Conservation (phyloP, 2,329 filamentous ascomycete genomes). For the Fusarium pseudoanthophilum region DNA sequence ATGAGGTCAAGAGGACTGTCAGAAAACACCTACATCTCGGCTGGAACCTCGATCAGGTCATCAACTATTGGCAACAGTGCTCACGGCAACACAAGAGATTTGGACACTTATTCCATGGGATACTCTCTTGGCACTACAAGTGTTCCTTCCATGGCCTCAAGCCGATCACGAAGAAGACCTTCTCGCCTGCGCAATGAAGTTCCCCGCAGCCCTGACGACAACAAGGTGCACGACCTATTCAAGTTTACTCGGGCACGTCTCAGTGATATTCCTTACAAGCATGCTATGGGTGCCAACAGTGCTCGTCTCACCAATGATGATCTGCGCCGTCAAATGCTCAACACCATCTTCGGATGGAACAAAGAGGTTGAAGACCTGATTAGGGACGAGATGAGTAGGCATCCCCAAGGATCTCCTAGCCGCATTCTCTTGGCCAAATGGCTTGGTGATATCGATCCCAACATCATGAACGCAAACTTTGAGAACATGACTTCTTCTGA, state of each 20-base stretch:
- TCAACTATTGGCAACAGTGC: conserved; percentile 46
- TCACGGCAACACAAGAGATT: conserved; percentile 40
- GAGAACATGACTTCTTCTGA: conserved; percentile 92
- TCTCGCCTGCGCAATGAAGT: conserved; percentile 86
- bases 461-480: conserved; percentile 82
- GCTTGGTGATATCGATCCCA: conserved; percentile 86
- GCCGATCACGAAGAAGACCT: conserved; percentile 59
- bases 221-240: conserved; percentile 81
- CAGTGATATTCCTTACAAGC: conserved; percentile 83
- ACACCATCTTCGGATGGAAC: conserved; percentile 94
- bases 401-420: conserved; percentile 77
- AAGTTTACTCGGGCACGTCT: conserved; percentile 84
- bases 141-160: conserved; percentile 59
- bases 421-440: conserved; percentile 90
- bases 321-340: conserved; percentile 89
- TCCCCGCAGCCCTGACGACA: conserved; percentile 78
- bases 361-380: conserved; percentile 84
- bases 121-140: conserved; percentile 53
- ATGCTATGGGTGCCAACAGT: conserved; percentile 68
- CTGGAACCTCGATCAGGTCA: conserved; percentile 62
- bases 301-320: conserved; percentile 78
- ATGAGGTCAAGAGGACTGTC: conserved; percentile 65
- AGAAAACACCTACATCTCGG: conserved; percentile 75
- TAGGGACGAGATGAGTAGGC: conserved; percentile 82
- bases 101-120: conserved; percentile 66